Base-by-base conservation (phyloP, 129 eudicot genomes). In the Flaveria linearis region DNA sequence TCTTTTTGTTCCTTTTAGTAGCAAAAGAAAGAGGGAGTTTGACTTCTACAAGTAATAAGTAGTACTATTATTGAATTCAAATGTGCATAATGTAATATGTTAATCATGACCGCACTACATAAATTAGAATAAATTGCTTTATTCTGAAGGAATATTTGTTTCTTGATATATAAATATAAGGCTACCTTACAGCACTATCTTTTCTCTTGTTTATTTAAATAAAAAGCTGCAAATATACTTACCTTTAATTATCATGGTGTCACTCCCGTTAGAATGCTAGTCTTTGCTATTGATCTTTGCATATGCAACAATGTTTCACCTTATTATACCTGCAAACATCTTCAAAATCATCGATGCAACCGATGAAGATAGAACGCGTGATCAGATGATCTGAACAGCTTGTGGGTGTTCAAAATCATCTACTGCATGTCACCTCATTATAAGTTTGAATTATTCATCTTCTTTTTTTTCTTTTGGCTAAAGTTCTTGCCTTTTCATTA, bases 81-180 rank as follows among this genome's bases (percentile, higher is more conserved):
- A 65, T 76, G 76, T 77, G 85, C 80, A 66, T 66, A 68, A 76
- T 56, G 57, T 57, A 73, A 76, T 55, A 20, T 83, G 46, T 79
- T 65, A 82, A 83, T 75, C 81, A 86, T 86, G 77, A 83, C 49
- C 76, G 87, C 83, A 83, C 84, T 80, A 76, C 36, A 71, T 69
- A 72, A 25, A 76, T 43, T 42, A 61, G 85, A 74, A 75, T 76
- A 77, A 74, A 23, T 56, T 68, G 66, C 70, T 72, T 86, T 82
- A 57, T 28, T 16, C 16, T 46, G 61, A 76, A 60, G 56, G 79
- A 80, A 68, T 66, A 84, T 80, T 47, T 56, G 58, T 86, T 70
- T 74, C 75, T 69, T 52, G 41, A 53, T 36, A 83, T 55, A 66
- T 63, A 36, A 65, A 80, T 66, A 75, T 74, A 80, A 26, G 61